Evolutionary conservation across 2,329 filamentous ascomycete genomes (phyloP).

Genomic region (Microcyclospora tardicrescens): DNA sequence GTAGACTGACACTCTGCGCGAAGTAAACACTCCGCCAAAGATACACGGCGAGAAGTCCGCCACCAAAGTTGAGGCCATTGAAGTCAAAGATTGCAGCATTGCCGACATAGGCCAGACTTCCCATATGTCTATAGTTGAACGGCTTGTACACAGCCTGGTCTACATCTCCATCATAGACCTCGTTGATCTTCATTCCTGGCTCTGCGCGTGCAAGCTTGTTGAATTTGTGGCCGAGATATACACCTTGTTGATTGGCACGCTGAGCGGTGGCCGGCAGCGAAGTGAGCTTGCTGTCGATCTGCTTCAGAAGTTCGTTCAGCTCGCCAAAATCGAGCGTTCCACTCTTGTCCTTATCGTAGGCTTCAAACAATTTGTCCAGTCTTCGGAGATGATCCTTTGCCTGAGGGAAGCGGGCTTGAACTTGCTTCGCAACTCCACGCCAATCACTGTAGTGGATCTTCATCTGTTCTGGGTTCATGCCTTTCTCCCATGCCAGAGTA

Average conservation of each 20-base stretch:
- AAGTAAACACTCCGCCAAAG: conserved; percentile 96
- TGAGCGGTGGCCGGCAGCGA: conserved; percentile 91
- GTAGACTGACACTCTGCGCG: conserved; percentile 86
- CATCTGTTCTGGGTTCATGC: conserved; percentile 77
- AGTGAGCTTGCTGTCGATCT: conserved; percentile 92
- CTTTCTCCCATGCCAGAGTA: conserved; percentile 79
- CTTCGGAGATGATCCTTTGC: conserved; percentile 74
- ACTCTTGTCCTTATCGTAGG: conserved; percentile 86
- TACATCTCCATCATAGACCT: conserved; percentile 75
- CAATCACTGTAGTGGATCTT: conserved; percentile 80
- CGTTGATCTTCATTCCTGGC: conserved; percentile 63
- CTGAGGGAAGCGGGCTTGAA: conserved; percentile 84
- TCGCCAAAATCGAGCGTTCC: conserved; percentile 92
- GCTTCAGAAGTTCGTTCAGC: conserved; percentile 70
- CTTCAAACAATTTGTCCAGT: conserved; percentile 77
- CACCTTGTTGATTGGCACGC: conserved; percentile 87
- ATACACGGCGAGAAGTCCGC: conserved; percentile 86
- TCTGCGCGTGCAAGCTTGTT: conserved; percentile 74
- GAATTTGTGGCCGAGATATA: conserved; percentile 86
- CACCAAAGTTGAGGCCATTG: conserved; percentile 62
- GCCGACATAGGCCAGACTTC: conserved; percentile 85
- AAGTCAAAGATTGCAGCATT: conserved; percentile 95
- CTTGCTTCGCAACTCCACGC: conserved; percentile 68
- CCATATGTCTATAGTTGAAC: conserved; percentile 87
- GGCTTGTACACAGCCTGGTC: conserved; percentile 88